Evolutionary conservation across 306 rosid genomes (phyloP), one percentile per base, ranked within the genome.

Genomic region (Vicia faba): DNA sequence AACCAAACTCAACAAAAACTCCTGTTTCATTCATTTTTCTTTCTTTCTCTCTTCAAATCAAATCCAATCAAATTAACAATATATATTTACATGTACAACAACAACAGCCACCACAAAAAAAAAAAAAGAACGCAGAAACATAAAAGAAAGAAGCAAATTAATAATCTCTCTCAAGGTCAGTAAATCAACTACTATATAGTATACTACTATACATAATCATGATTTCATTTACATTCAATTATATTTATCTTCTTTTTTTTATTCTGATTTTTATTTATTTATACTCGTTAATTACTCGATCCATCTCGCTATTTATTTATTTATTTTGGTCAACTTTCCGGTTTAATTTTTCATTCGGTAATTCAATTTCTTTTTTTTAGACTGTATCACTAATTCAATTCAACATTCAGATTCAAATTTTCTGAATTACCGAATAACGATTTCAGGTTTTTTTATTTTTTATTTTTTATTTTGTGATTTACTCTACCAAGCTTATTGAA

Each of bases 21-120:
- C 75, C 81, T 75, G 81, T 80, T 80, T 54, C 84, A 80, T 77
- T 69, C 20, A 11, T 13, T 11, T 40, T 40, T 33, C 38, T 33
- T 8, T 33, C 38, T 33, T 33, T 7, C 9, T 5, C 1, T 33
- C 9, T 8, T 33, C 38, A 20, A 31, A 5, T 33, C 38, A 33
- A 33, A 6, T 33, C 38, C 1, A 31, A 5, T 33, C 38, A 33
- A 33, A 6, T 33, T 33, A 33, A 33, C 38, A 33, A 33, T 33
- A 33, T 33, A 33, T 28, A 28, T 33, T 6, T 33, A 33, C 38
- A 33, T 7, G 9, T 33, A 6, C 38, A 33, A 7, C 5, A 28
- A 28, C 38, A 1, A 33, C 38, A 8, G 2, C 23, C 23, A 20
- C 23, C n/a, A n/a, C n/a, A n/a, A 20, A 20, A 20, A 20, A 20